These are phyloP conservation scores for Lasiodiplodia gonubiensis DNA, from an alignment of 2,329 filamentous ascomycete genomes.

Conservation along the genomic window DNA sequence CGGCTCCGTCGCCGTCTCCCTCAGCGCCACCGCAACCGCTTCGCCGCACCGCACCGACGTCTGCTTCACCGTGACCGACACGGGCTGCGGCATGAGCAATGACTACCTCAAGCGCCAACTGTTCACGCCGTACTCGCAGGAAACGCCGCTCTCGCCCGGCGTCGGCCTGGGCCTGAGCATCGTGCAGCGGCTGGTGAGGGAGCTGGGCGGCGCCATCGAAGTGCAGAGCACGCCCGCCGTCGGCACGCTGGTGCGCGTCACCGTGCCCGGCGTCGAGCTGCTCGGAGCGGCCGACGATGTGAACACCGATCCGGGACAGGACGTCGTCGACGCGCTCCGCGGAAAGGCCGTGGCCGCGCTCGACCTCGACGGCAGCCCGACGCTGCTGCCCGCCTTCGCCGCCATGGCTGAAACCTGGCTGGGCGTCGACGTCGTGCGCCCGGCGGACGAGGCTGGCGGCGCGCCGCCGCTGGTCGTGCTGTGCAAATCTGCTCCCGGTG, in stretches of 20 bases:
- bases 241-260: conserved; percentile 34
- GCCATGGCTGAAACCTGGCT: background rate
- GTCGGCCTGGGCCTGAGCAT: conserved; percentile 48
- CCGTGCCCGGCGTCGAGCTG: background rate
- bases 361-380: background rate
- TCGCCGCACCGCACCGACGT: background rate
- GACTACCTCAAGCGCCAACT: conserved; percentile 45
- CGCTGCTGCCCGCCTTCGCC: background rate
- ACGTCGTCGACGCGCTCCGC: background rate
- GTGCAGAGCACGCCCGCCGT: conserved; percentile 42
- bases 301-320: too few species aligned
- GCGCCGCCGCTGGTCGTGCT: conserved; percentile 1
- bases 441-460: background rate
- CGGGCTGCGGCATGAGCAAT: conserved; percentile 47
- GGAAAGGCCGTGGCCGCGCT: background rate
- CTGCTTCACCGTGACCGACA: conserved; percentile 44
- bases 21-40: background rate
- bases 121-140: conserved; percentile 48
- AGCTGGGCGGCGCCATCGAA: conserved; percentile 44
- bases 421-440: background rate
- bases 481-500: background rate
- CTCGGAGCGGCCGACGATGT: too few species aligned
- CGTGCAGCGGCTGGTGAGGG: conserved; percentile 46
- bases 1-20: background rate
- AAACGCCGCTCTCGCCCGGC: conserved; percentile 44